Evolutionary conservation across 2,329 filamentous ascomycete species (phyloP).

Genomic region (Emmonsiellopsis sp.): DNA sequence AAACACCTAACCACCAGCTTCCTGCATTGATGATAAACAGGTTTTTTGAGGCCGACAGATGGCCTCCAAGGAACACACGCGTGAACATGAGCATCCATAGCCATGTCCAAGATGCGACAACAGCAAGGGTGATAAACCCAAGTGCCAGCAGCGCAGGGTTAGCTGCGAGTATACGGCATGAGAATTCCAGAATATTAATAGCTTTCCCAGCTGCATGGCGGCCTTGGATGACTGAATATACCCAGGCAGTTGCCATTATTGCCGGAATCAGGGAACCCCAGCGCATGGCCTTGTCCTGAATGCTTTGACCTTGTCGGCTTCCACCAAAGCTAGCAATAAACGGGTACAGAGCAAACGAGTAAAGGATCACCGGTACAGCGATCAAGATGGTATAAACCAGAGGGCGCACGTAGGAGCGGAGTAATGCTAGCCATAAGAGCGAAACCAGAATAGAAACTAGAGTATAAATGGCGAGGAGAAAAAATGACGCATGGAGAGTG

Average conservation of each 20-base stretch:
- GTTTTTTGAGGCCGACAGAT: constrained; percentile 51
- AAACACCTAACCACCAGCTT: constrained; percentile 91
- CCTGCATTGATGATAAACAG: constrained; percentile 76
- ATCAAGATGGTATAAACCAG: constrained; percentile 72
- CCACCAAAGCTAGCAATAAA: constrained; percentile 84
- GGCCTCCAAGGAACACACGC: constrained; percentile 85
- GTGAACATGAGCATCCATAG: constrained; percentile 95
- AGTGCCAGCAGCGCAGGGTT: constrained; percentile 75
- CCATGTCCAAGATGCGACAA: constrained; percentile 87
- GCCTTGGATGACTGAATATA: constrained; percentile 71
- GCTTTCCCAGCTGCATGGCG: constrained; percentile 73
- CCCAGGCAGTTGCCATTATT: constrained; percentile 64
- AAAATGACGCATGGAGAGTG: constrained; percentile 74
- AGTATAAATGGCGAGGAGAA: constrained; percentile 84
- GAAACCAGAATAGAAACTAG: constrained; percentile 82
- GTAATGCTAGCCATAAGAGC: constrained; percentile 76
- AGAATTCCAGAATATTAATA: constrained; percentile 84
- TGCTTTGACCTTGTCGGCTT: constrained; percentile 57
- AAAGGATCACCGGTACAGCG: constrained; percentile 73
- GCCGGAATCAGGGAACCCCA: constrained; percentile 74
- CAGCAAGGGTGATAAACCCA: constrained; percentile 66
- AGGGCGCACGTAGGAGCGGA: constrained; percentile 80
- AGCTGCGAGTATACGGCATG: constrained; percentile 73
- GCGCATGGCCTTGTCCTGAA: constrained; percentile 86
- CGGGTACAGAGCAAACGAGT: constrained; percentile 85